These are phyloP conservation scores for Myxozyma neotropica DNA, from an alignment of 805 yeast species.

Conservation along the genomic window DNA sequence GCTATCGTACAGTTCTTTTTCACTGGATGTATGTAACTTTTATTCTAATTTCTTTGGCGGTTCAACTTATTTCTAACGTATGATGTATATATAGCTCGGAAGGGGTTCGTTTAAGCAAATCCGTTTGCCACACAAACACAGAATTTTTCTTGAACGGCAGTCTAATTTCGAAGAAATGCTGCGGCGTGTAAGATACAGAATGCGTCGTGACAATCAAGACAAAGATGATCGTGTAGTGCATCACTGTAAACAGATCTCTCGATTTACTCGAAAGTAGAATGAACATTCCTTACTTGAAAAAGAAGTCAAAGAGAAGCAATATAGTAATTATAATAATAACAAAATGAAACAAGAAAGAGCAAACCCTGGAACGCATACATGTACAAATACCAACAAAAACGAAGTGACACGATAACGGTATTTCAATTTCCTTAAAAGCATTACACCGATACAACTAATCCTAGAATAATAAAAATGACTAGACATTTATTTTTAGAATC, in stretches of 20 bases:
- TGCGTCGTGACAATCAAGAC: no score
- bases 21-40: constrained; percentile 45
- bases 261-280: background rate
- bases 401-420: background rate
- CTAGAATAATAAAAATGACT: background rate
- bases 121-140: no score
- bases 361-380: background rate
- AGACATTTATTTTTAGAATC: no score
- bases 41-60: background rate
- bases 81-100: constrained; percentile 25
- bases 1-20: constrained; percentile 81
- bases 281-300: background rate
- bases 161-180: no score
- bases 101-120: constrained; percentile 33
- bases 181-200: no score
- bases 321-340: background rate
- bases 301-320: no score
- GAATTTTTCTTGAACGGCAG: no score
- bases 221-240: background rate
- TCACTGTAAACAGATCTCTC: background rate
- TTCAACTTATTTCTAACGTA: background rate
- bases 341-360: background rate
- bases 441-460: background rate
- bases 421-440: background rate
- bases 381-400: background rate